phyloP scores from a whole-genome alignment of 2,329 filamentous ascomycete genomes.

The Tolypocladium endophyticum region DNA sequence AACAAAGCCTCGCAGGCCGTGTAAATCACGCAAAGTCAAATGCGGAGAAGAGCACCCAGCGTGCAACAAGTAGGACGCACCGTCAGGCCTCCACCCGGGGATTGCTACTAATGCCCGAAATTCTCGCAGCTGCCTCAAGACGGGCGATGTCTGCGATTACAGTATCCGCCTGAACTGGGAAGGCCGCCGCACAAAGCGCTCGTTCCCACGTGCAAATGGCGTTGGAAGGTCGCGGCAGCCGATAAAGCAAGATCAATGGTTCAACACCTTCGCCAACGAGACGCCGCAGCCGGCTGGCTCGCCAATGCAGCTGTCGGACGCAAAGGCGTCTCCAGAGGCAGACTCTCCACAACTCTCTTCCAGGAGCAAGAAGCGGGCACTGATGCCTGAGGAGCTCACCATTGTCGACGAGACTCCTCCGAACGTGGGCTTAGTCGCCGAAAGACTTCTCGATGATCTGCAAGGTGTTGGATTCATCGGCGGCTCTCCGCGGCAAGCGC shows the following conservation, averaged over 20 bases:
- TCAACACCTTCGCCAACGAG: not conserved
- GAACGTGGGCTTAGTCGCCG: not conserved
- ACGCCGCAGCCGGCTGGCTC: not conserved
- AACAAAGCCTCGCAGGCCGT: conserved; percentile 44
- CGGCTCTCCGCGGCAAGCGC: not conserved
- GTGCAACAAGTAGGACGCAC: conserved; percentile 48
- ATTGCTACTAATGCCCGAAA: not conserved
- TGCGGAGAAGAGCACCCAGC: conserved; percentile 68
- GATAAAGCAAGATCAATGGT: not conserved
- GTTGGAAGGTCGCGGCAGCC: not conserved
- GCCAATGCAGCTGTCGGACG: not conserved
- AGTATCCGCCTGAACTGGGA: conserved; percentile 75
- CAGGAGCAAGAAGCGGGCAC: not conserved
- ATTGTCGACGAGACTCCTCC: not conserved
- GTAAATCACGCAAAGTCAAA: conserved; percentile 63
- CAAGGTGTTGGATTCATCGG: not conserved
- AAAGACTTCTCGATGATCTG: not conserved
- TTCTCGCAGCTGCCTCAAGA: conserved; percentile 47
- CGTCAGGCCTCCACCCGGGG: not conserved
- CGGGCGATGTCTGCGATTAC: conserved; percentile 68
- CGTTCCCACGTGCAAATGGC: not conserved
- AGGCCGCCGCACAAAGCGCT: conserved; percentile 35
- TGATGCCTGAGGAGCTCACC: not conserved
- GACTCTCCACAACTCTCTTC: not conserved
- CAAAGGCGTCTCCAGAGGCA: not conserved